Percentiles rank a stretch among this genome's conserved stretches.
phyloP scores from a whole-genome alignment of 257 asterid species.

The Marsdenia floribunda region DNA sequence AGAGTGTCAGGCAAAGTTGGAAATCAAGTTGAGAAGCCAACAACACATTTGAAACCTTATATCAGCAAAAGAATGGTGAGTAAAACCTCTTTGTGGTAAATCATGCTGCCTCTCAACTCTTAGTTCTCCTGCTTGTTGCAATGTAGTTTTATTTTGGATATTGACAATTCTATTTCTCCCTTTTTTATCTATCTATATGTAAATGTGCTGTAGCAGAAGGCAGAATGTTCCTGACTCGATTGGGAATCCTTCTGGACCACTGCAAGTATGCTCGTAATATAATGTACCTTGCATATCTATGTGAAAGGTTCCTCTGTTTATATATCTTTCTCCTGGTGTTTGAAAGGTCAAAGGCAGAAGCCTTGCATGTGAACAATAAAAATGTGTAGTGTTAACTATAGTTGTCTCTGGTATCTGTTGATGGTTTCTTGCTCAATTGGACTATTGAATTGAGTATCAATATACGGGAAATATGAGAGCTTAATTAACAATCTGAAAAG shows the following conservation, averaged over 20 bases:
- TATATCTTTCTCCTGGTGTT: background rate
- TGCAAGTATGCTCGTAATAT: background rate
- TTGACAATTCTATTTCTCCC: background rate
- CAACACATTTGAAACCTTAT: constrained; percentile 68
- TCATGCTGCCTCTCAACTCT: background rate
- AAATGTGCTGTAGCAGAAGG: too few species aligned
- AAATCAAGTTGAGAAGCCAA: constrained; percentile 30
- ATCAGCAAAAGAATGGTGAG: constrained; percentile 86
- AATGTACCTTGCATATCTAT: background rate
- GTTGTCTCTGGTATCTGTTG: background rate
- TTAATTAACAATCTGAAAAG: too few species aligned
- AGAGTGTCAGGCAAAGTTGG: constrained; percentile 33
- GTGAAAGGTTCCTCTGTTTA: background rate
- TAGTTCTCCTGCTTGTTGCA: constrained; percentile 15
- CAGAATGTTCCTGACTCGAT: too few species aligned
- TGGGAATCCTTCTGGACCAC: too few species aligned
- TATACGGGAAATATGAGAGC: background rate
- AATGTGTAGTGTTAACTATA: background rate
- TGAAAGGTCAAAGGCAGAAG: background rate
- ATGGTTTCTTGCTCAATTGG: background rate
- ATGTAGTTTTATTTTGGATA: background rate
- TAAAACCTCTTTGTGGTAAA: constrained; percentile 3
- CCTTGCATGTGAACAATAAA: background rate
- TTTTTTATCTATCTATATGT: background rate
- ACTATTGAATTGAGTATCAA: background rate